Percentiles rank a stretch among this genome's conserved stretches.
These are phyloP conservation scores for Calonectria pteridis DNA, from an alignment of 2,329 filamentous ascomycete species.

Conservation along the genomic window DNA sequence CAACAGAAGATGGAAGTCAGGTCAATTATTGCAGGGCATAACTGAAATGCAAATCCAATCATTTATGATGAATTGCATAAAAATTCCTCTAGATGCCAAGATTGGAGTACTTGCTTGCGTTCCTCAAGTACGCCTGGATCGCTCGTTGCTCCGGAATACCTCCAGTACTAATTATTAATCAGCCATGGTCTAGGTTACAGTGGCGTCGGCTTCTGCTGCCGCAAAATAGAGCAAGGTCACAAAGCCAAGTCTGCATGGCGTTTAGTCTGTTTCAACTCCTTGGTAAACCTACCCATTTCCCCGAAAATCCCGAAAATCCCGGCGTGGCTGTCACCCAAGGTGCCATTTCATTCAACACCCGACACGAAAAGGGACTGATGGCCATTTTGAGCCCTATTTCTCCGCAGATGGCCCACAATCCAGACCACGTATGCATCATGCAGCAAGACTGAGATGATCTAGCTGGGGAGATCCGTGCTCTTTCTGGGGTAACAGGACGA, in stretches of 20 bases:
- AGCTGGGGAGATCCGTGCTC: not conserved
- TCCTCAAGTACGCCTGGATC: too few species aligned
- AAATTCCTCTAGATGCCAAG: too few species aligned
- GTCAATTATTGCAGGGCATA: too few species aligned
- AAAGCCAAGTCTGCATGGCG: not conserved
- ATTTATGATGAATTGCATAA: too few species aligned
- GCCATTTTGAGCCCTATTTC: not conserved
- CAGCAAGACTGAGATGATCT: not conserved
- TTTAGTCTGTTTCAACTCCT: not conserved
- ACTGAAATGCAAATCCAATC: too few species aligned
- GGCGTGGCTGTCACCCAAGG: not conserved
- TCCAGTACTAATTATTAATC: too few species aligned
- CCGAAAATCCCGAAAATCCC: not conserved
- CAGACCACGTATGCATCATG: not conserved
- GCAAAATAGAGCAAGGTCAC: not conserved
- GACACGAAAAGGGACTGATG: not conserved
- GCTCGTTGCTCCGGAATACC: too few species aligned
- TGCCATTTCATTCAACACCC: not conserved
- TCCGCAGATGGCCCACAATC: not conserved
- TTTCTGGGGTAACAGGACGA: not conserved
- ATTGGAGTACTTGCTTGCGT: too few species aligned
- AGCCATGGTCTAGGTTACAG: not conserved
- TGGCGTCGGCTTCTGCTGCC: too few species aligned
- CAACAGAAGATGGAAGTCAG: too few species aligned
- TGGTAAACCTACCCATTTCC: too few species aligned